These are phyloP conservation scores for Penicillium sp. DNA, from an alignment of 2,329 filamentous ascomycete genomes.

Conservation along the genomic window DNA sequence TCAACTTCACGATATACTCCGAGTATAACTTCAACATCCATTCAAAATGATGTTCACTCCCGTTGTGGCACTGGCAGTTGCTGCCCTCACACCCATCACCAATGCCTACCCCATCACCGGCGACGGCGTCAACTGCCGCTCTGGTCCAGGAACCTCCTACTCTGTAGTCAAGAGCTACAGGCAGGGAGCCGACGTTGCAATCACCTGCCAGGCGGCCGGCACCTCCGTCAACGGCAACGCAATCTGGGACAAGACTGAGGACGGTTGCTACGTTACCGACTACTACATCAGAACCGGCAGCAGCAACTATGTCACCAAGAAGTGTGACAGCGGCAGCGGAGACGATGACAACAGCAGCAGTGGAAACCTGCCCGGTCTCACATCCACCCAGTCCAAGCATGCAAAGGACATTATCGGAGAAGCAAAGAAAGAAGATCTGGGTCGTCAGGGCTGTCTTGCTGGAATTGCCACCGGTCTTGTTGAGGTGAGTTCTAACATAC, in stretches of 20 bases:
- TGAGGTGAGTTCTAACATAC: constrained; percentile 11
- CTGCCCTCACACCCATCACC: constrained; percentile 1
- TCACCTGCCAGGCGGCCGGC: constrained; percentile 14
- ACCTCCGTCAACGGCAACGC: constrained; percentile 12
- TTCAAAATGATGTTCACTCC: constrained; percentile 8
- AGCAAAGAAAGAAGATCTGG: constrained; percentile 16
- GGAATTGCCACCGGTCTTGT: constrained; percentile 22
- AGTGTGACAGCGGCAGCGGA: constrained; percentile 6
- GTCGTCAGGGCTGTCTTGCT: constrained; percentile 20
- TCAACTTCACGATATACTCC: not conserved
- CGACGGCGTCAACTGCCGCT: constrained; percentile 17
- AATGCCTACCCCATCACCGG: constrained; percentile 16
- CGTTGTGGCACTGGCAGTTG: constrained; percentile 6
- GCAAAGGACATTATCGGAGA: constrained; percentile 20
- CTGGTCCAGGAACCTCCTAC: constrained; percentile 18
- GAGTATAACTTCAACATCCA: not conserved
- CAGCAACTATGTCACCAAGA: constrained; percentile 13
- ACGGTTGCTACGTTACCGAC: constrained; percentile 21
- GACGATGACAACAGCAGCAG: not conserved
- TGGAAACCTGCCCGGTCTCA: constrained; percentile 16
- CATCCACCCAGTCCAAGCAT: constrained; percentile 18
- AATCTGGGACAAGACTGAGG: constrained; percentile 21
- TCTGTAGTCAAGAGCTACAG: constrained; percentile 15
- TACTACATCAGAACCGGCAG: constrained; percentile 20
- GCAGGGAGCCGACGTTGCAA: constrained; percentile 8